These are phyloP conservation scores for Bipolaris cookei DNA, from an alignment of 2,329 filamentous ascomycete species.

Conservation along the genomic window DNA sequence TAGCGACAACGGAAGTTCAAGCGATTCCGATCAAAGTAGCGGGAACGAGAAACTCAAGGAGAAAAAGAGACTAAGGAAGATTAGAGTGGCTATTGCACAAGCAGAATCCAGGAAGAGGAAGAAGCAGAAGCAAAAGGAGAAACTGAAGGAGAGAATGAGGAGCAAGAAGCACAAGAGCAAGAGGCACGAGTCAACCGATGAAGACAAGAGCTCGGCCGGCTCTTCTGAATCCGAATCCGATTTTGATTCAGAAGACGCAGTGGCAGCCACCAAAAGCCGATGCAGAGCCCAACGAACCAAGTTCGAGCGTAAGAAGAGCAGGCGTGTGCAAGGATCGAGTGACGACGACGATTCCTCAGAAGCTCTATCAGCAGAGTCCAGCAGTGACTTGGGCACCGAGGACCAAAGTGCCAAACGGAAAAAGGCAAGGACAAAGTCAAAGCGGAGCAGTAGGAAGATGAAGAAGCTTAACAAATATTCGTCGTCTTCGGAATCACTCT, in stretches of 20 bases:
- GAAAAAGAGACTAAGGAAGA: slow-evolving; percentile 30
- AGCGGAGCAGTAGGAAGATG: slow-evolving; percentile 24
- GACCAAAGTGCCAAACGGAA: slow-evolving; percentile 27
- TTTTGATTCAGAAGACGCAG: slow-evolving; percentile 20
- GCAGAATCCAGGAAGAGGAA: slow-evolving; percentile 26
- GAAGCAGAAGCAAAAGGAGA: slow-evolving; percentile 32
- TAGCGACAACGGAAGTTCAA: slow-evolving; percentile 26
- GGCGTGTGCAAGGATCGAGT: slow-evolving; percentile 29
- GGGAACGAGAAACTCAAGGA: slow-evolving; percentile 34
- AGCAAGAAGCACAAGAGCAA: slow-evolving; percentile 31
- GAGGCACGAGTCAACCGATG: slow-evolving; percentile 24
- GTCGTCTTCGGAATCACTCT: slow-evolving; percentile 18
- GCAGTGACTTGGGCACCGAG: slow-evolving; percentile 24
- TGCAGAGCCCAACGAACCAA: slow-evolving; percentile 29
- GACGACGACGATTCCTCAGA: slow-evolving; percentile 21
- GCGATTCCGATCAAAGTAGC: slow-evolving; percentile 26
- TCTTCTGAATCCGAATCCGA: slow-evolving; percentile 28
- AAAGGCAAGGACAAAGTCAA: slow-evolving; percentile 27
- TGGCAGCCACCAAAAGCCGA: slow-evolving; percentile 18
- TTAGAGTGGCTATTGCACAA: slow-evolving; percentile 19
- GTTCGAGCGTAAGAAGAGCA: slow-evolving; percentile 31
- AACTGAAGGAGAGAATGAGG: slow-evolving; percentile 17
- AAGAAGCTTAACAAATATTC: slow-evolving; percentile 14
- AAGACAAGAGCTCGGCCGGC: slow-evolving; percentile 23
- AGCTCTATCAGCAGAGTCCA: slow-evolving; percentile 21